Base-by-base conservation (phyloP, 306 rosid genomes). In the Quercus alba region DNA sequence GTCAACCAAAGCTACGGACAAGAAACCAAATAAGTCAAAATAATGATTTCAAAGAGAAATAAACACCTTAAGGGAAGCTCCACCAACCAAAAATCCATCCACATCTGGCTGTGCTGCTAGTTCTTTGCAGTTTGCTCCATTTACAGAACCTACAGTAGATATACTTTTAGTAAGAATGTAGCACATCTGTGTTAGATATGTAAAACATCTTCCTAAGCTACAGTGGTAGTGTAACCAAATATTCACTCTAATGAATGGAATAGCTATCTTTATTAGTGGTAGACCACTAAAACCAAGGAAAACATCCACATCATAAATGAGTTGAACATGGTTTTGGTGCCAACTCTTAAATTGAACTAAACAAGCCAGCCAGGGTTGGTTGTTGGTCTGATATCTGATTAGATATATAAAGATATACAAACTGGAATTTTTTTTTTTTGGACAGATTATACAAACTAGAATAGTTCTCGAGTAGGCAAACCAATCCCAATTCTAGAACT, bases 1-100 rank as follows among this genome's bases (percentile, higher is more conserved):
- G 82, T 33, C 35, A 56, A 58, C 74, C 38, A 81, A 49, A 71
- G 81, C 5, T 57, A 20, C 58, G 51, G 46, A 67, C 57, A 35
- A 58, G 30, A 73, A 87, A 72, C 61, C 75, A 80, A 46, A 52
- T 35, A 71, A 64, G 41, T 21, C n/a, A 61, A 54, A 82, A 20
- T n/a, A 75, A 19, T 55, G 64, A 77, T 15, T 70, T 35, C 25
- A 13, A 61, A 44, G 49, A 54, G 15, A 35, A 56, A 19, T 1
- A 59, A 52, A 56, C 66, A 91, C 96, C 97, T 92, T 90, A 46
- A 92, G 85, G 63, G 97, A 94, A 88, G 97, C 97, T 86, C 97
- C 97, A 4, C 99, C 99, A 67, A 93, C 97, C 87, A 94, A 86
- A 90, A 94, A 94, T 58, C 97, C 99, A 85, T 94, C 99, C 73